Evolutionary conservation across 257 asterid species (phyloP).

Genomic region (Knoxia roxburghii): DNA sequence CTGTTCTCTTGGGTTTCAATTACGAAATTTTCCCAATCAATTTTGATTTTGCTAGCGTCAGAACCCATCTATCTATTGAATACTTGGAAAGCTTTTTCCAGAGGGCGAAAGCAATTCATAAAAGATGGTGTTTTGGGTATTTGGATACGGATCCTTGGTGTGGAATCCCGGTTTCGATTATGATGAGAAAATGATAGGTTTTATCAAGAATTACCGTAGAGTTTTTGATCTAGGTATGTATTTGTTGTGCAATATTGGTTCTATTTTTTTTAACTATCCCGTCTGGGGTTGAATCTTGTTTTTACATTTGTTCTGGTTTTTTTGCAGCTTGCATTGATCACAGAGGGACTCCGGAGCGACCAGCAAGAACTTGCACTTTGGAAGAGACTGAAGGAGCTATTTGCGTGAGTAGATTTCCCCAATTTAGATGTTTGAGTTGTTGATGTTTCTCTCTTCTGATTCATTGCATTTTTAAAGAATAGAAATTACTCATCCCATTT

Average conservation of each 20-base stretch:
- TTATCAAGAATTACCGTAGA: constrained; percentile 73
- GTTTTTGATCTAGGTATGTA: constrained; percentile 89
- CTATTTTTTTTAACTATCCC: not conserved
- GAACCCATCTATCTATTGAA: no score
- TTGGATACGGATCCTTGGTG: constrained; percentile 57
- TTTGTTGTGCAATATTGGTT: not conserved
- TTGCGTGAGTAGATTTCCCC: constrained; percentile 54
- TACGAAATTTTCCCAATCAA: no score
- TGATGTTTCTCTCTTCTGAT: not conserved
- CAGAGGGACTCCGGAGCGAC: constrained; percentile 89
- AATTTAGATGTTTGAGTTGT: not conserved
- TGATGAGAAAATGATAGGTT: constrained; percentile 78
- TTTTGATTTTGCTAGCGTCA: no score
- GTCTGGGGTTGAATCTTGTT: not conserved
- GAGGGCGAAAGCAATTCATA: no score
- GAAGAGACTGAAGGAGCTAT: constrained; percentile 58
- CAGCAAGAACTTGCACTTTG: constrained; percentile 98
- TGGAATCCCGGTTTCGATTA: constrained; percentile 95
- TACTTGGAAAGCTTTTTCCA: no score
- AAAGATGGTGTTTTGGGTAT: no score
- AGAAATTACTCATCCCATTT: no score
- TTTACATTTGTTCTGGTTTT: not conserved
- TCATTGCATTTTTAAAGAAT: not conserved
- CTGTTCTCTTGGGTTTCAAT: no score
- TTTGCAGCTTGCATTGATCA: constrained; percentile 88